Base-by-base conservation (phyloP, 1,284 basidiomycete genomes). In the Ustilago shanxiensis region DNA sequence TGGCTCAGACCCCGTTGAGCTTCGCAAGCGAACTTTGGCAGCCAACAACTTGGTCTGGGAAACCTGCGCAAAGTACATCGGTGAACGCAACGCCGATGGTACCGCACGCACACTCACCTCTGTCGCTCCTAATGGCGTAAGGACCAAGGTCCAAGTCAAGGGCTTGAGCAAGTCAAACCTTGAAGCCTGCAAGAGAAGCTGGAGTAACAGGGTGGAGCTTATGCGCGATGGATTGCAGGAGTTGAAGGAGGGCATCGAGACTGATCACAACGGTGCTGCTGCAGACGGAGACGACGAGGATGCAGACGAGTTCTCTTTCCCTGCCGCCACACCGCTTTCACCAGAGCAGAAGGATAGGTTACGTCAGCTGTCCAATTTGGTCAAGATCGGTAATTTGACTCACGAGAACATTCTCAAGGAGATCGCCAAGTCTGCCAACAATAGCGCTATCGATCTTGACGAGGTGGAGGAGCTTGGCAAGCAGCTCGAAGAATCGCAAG, bases 181-280 rank as follows among this genome's bases (percentile, higher is more conserved):
- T 18, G 79, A 82, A 60, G 80, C 80, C 8, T 61, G 67, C 50
- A 65, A 67, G 35, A 68, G 71, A 26, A 66, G 67, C 51, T 79
- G 77, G 77, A 77, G 66, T 45, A 75, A 73, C 49, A 60, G 71
- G 7, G 70, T 74, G 54, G 68, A 77, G 18, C 60, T 80, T 50
- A 69, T 82, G 72, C 62, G 74, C 3, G 80, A 82, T 47, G 74
- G 79, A 22, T 55, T 77, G 14, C 60, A 64, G n/a, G 80, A 82
- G 62, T 56, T 82, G 57, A 63, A 76, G 35, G 58, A 72, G 29
- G 74, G 73, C 4, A 65, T 72, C 31, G 73, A 79, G 20, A 69
- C 66, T 5, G 70, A 69, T 9, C 45, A 55, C 2, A 50, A 60
- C 26, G 47, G 47, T 20, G 63, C 11, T 37, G 54, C 31, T 3